Conservation (phyloP, 2,329 filamentous ascomycete genomes). For the Fusarium verrucosum region DNA sequence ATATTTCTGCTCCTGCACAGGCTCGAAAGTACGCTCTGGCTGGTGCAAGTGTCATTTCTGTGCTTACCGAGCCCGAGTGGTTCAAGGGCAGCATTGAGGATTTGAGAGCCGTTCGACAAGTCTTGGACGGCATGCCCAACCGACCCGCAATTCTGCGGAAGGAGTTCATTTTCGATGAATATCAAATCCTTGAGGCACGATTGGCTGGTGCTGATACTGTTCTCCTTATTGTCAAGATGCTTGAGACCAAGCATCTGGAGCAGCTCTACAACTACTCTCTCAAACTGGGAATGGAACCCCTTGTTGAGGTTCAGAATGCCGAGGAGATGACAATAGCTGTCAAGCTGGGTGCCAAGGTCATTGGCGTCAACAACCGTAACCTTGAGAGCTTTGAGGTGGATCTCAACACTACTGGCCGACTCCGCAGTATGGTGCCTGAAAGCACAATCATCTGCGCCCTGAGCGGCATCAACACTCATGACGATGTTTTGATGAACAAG, state of each 20-base stretch:
- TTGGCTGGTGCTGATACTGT: slow-evolving; percentile 94
- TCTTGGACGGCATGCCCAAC: slow-evolving; percentile 89
- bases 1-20: slow-evolving; percentile 88
- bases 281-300: slow-evolving; percentile 93
- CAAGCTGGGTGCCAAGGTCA: slow-evolving; percentile 85
- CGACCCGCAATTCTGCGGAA: slow-evolving; percentile 92
- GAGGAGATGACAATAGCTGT: slow-evolving; percentile 93
- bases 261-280: slow-evolving; percentile 88
- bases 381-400: slow-evolving; percentile 97
- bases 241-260: slow-evolving; percentile 77
- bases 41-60: slow-evolving; percentile 95
- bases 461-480: slow-evolving; percentile 88
- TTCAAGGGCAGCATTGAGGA: slow-evolving; percentile 99
- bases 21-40: slow-evolving; percentile 91
- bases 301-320: slow-evolving; percentile 95
- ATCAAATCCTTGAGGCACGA: slow-evolving; percentile 94
- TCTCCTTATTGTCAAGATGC: slow-evolving; percentile 97
- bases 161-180: slow-evolving; percentile 98
- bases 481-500: slow-evolving; percentile 88
- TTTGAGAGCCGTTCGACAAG: slow-evolving; percentile 84
- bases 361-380: slow-evolving; percentile 98
- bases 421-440: slow-evolving; percentile 86
- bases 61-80: slow-evolving; percentile 98
- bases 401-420: slow-evolving; percentile 85
- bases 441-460: slow-evolving; percentile 91